A percentile compares a stretch with the other conserved stretches of the same genome.
Conservation (phyloP, 2,329 filamentous ascomycete genomes). For the Paradendryphiella salina region DNA sequence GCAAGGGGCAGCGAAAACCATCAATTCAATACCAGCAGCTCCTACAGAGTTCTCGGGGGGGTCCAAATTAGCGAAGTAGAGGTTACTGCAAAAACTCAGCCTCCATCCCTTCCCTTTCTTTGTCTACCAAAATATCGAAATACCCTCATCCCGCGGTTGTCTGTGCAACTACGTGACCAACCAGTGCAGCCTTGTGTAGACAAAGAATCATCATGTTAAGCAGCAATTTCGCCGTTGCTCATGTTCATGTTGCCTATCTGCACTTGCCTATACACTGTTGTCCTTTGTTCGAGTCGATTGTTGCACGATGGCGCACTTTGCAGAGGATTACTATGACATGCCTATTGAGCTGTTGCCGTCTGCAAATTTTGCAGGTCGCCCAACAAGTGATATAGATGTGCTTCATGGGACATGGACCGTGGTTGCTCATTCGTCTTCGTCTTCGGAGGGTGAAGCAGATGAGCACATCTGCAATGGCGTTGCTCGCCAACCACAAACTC, state of each 20-base stretch:
- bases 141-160: background rate
- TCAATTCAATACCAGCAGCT: background rate
- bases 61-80: background rate
- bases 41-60: background rate
- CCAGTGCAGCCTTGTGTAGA: constrained; percentile 2
- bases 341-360: constrained; percentile 25
- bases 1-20: constrained; percentile 6
- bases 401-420: constrained; percentile 21
- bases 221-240: background rate
- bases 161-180: constrained; percentile 6
- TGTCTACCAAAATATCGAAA: constrained; percentile 6
- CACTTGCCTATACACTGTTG: background rate
- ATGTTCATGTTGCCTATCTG: background rate
- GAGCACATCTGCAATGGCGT: constrained; percentile 16
- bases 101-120: constrained; percentile 2
- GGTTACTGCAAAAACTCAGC: constrained; percentile 3
- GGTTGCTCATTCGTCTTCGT: constrained; percentile 10
- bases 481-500: constrained; percentile 3
- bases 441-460: constrained; percentile 15
- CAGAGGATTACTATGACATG: constrained; percentile 30
- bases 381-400: constrained; percentile 31
- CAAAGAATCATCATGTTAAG: constrained; percentile 4
- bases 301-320: constrained; percentile 12
- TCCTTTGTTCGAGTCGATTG: background rate
- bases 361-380: constrained; percentile 31